Evolutionary conservation across 2,329 filamentous ascomycete species (phyloP).

Genomic region (Dactylellina haptotyla): DNA sequence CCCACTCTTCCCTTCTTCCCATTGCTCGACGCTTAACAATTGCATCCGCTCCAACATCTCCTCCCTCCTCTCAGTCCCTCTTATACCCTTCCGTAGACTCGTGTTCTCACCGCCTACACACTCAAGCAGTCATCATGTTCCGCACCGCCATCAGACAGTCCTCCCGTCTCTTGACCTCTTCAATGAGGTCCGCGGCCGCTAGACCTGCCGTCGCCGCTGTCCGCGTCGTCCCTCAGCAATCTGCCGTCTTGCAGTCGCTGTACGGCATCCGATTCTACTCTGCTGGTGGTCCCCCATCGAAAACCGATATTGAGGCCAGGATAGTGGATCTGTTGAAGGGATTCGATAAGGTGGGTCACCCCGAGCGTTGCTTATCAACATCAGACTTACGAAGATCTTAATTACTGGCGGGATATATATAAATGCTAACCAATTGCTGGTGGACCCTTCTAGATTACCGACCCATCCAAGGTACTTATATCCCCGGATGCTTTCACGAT

Average conservation of each 20-base stretch:
- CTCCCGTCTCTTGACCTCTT: slow-evolving; percentile 67
- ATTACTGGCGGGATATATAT: too few species aligned
- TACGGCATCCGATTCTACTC: slow-evolving; percentile 85
- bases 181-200: slow-evolving; percentile 69
- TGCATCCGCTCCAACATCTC: slow-evolving; percentile 1
- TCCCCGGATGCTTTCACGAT: too few species aligned
- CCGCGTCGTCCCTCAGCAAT: slow-evolving; percentile 71
- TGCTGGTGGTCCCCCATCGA: slow-evolving; percentile 78
- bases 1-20: not conserved
- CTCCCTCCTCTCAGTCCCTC: not conserved
- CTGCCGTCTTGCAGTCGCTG: slow-evolving; percentile 64
- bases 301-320: slow-evolving; percentile 87
- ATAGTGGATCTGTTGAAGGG: slow-evolving; percentile 93
- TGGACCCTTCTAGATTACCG: slow-evolving; percentile 70
- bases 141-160: slow-evolving; percentile 85
- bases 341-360: slow-evolving; percentile 86
- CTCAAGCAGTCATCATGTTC: slow-evolving; percentile 74
- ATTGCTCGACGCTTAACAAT: slow-evolving; percentile 35
- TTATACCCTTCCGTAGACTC: slow-evolving; percentile 3
- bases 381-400: too few species aligned
- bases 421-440: too few species aligned
- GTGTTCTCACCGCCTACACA: slow-evolving; percentile 53
- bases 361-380: too few species aligned
- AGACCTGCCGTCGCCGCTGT: slow-evolving; percentile 71
- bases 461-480: slow-evolving; percentile 69